phyloP scores from a whole-genome alignment of 768 basidiomycete genomes.

The Lepiota venenata region DNA sequence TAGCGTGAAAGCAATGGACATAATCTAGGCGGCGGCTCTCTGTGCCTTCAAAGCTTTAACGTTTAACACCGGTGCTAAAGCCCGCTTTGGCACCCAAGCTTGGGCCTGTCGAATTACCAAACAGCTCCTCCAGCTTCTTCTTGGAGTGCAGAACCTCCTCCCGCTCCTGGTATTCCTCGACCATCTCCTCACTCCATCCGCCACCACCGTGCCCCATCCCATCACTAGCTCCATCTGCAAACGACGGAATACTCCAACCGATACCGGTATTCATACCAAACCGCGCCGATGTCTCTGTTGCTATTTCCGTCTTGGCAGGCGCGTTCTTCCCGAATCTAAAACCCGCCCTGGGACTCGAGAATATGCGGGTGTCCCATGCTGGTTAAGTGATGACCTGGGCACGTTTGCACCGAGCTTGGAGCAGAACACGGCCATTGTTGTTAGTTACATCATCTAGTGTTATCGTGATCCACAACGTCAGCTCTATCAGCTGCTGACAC shows the following conservation, averaged over 20 bases:
- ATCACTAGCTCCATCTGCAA: neutral
- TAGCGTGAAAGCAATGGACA: neutral
- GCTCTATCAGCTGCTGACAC: too few species aligned
- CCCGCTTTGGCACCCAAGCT: neutral
- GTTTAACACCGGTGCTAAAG: neutral
- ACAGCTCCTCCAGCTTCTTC: slow-evolving; percentile 5
- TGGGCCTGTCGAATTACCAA: neutral
- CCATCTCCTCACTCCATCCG: neutral
- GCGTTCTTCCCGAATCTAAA: slow-evolving; percentile 1
- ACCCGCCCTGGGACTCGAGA: neutral
- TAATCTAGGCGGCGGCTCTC: neutral
- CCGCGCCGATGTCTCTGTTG: neutral
- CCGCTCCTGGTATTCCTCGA: neutral
- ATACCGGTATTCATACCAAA: slow-evolving; percentile 2
- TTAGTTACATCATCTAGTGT: too few species aligned
- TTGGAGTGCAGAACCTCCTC: neutral
- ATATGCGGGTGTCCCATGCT: neutral
- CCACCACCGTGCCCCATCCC: neutral
- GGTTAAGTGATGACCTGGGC: neutral
- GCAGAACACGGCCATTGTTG: too few species aligned
- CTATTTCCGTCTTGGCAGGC: neutral
- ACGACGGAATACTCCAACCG: slow-evolving; percentile 1
- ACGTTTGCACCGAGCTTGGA: neutral
- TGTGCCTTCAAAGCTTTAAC: neutral
- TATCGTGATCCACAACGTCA: too few species aligned